Evolutionary conservation across 2,329 filamentous ascomycete genomes (phyloP).

Genomic region (Trichothecium sympodiale): DNA sequence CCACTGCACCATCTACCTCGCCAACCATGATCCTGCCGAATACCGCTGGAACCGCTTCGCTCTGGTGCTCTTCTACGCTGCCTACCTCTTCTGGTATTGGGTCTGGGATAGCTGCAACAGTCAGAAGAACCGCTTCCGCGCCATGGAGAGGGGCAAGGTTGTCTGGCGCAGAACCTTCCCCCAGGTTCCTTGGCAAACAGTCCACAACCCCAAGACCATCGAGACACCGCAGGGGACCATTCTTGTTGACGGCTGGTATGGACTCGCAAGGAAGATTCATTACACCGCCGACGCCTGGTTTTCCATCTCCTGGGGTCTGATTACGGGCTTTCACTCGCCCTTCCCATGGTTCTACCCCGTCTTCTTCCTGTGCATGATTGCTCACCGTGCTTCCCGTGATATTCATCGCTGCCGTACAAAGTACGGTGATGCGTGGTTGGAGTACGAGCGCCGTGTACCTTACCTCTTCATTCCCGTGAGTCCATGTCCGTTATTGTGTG

Average conservation of each 20-base stretch:
- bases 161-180: conserved; percentile 72
- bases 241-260: conserved; percentile 79
- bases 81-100: conserved; percentile 80
- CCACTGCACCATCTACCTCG: conserved; percentile 84
- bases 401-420: conserved; percentile 66
- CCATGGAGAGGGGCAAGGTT: conserved; percentile 61
- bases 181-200: conserved; percentile 76
- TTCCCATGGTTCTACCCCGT: conserved; percentile 88
- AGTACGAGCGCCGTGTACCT: conserved; percentile 69
- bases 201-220: conserved; percentile 73
- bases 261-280: conserved; percentile 53
- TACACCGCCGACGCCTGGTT: conserved; percentile 40
- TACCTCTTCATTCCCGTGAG: conserved; percentile 71
- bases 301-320: conserved; percentile 37
- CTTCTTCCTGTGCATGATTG: conserved; percentile 75
- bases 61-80: conserved; percentile 51
- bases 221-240: conserved; percentile 62
- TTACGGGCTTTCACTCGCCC: conserved; percentile 44
- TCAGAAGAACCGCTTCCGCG: conserved; percentile 88
- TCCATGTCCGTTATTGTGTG: conserved; percentile 3
- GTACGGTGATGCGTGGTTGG: conserved; percentile 72
- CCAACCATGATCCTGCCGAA: conserved; percentile 66
- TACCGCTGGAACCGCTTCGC: conserved; percentile 68
- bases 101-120: conserved; percentile 87
- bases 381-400: conserved; percentile 66